Conservation (phyloP, 495 filamentous ascomycete species). For the Penicillium subrubescens region DNA sequence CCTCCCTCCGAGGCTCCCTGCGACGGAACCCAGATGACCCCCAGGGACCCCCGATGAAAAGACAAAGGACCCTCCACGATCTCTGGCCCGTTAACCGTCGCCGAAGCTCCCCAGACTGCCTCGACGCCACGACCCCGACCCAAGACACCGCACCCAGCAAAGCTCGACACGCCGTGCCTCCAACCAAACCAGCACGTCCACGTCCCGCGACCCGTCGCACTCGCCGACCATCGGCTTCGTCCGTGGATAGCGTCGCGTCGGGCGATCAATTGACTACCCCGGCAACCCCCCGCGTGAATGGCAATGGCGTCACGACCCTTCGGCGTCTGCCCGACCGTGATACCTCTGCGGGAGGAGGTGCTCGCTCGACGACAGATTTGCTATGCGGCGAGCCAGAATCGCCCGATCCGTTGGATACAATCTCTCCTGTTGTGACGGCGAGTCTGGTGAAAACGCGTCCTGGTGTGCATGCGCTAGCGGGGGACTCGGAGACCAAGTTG, state of each 20-base stretch:
- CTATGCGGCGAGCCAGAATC: constrained; percentile 28
- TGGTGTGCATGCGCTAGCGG: constrained; percentile 6
- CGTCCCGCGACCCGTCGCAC: constrained; percentile 22
- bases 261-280: constrained; percentile 19
- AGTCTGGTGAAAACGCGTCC: constrained; percentile 15
- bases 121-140: constrained; percentile 35
- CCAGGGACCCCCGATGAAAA: constrained; percentile 34
- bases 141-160: constrained; percentile 15
- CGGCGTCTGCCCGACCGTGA: constrained; percentile 17
- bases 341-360: constrained; percentile 8
- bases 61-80: constrained; percentile 29
- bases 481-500: constrained; percentile 9
- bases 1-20: constrained; percentile 41
- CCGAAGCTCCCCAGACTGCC: constrained; percentile 44
- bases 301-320: constrained; percentile 18
- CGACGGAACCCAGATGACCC: constrained; percentile 34
- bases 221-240: constrained; percentile 22
- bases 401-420: constrained; percentile 45
- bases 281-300: constrained; percentile 25
- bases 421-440: constrained; percentile 29
- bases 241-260: constrained; percentile 24
- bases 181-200: constrained; percentile 26
- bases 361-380: constrained; percentile 8
- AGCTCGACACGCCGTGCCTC: constrained; percentile 25
- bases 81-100: constrained; percentile 28